Evolutionary conservation across 495 filamentous ascomycete species (phyloP), one percentile per base, ranked within the genome.

Genomic region (Hypomontagnella submonticulosa): DNA sequence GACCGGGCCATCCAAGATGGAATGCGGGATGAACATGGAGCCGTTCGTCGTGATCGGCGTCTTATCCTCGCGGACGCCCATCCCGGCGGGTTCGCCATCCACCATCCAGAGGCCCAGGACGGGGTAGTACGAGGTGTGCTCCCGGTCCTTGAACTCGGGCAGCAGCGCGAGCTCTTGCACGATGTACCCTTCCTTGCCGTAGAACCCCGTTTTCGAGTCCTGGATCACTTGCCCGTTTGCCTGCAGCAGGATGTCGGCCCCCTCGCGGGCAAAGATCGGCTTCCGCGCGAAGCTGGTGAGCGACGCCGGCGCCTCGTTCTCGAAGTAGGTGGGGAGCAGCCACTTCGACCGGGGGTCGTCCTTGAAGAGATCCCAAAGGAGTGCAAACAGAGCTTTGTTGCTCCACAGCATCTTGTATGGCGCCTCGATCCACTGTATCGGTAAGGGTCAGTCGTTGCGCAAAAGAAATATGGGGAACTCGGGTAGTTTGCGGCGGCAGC

Each of bases 371-470:
- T 43, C 51, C 51, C 51, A 55, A 1, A 55, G 13, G 13, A 55
- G 11, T 10, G 51, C 51, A 36, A 55, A 55, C 0, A 55, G 51
- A 1, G 51, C 8, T 20, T 55, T 55, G 38, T 55, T 55, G 51
- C 51, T 55, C 51, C 51, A 55, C 36, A 55, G 51, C 51, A 55
- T 55, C 51, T 55, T 55, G 51, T 55, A 55, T 20, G 51, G 51
- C 36, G 51, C 18, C 23, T 55, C 51, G 19, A 55, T 55, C 51
- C 51, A 55, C 7, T 27, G 23, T 2, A 6, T 2, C 2, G 6
- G 23, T 27, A 27, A 2, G 3, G 23, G 23, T 27, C 6, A 27
- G 23, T 6, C n/a, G n/a, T n/a, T n/a, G n/a, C n/a, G n/a, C n/a
- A n/a, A 27, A 27, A 27, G 2, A 6, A 27, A 27, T 27, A 6